A percentile compares a stretch with the other conserved stretches of the same genome.
Evolutionary conservation across 305 asterid genomes (phyloP).

Genomic region (Rubia tinctorum): DNA sequence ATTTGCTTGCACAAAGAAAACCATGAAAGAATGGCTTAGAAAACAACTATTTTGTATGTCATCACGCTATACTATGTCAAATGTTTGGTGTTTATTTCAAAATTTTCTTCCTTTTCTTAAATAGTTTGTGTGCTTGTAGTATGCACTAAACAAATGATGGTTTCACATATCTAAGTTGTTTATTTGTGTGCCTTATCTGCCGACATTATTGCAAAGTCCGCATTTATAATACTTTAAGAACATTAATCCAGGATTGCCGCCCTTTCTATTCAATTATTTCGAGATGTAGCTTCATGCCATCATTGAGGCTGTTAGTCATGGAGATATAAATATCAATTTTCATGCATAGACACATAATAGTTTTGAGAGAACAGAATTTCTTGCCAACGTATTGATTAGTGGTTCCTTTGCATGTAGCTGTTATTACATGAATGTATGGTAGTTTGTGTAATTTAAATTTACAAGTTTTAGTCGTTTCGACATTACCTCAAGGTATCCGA

Average conservation of each 20-base stretch:
- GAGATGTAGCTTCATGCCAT: slow-evolving; percentile 66
- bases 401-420: too few species aligned
- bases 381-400: slow-evolving; percentile 66
- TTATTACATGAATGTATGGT: background rate
- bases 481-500: too few species aligned
- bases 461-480: background rate
- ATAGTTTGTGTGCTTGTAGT: too few species aligned
- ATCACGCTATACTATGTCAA: too few species aligned
- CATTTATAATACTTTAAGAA: slow-evolving; percentile 66
- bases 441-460: background rate
- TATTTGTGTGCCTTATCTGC: background rate
- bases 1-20: slow-evolving; percentile 37
- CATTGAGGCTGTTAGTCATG: slow-evolving; percentile 81
- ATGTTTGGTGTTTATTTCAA: background rate
- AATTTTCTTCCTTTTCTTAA: too few species aligned
- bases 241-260: slow-evolving; percentile 71
- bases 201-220: slow-evolving; percentile 63
- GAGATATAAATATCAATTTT: slow-evolving; percentile 63
- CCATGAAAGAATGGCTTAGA: slow-evolving; percentile 55
- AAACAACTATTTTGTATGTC: slow-evolving; percentile 64
- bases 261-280: slow-evolving; percentile 70
- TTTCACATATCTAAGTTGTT: too few species aligned
- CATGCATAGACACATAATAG: slow-evolving; percentile 89
- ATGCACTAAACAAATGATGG: too few species aligned
- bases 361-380: slow-evolving; percentile 53